Conservation (phyloP, 2,329 filamentous ascomycete genomes). For the Macrophomina pseudophaseolina region DNA sequence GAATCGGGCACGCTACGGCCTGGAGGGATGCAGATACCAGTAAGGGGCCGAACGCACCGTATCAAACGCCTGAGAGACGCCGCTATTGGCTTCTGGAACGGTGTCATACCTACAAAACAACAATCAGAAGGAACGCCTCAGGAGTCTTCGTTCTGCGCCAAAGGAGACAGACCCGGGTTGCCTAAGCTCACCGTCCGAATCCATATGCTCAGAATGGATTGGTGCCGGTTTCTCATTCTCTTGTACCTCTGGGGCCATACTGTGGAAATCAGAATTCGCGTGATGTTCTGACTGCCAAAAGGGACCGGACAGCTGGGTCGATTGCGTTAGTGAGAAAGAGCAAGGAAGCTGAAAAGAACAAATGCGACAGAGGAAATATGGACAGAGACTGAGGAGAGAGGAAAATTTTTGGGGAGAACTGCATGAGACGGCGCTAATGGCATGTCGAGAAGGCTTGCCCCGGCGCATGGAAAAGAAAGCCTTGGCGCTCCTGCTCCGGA, state of each 20-base stretch:
- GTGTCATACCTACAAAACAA: neutral
- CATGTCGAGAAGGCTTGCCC: no score
- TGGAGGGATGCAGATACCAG: neutral
- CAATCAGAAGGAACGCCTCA: neutral
- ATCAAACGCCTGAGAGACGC: neutral
- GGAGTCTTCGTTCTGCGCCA: neutral
- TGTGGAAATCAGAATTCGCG: neutral
- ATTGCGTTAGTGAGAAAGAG: neutral
- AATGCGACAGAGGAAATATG: no score
- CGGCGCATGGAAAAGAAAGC: no score
- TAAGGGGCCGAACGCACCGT: neutral
- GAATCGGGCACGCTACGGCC: neutral
- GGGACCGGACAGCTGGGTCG: neutral
- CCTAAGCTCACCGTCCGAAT: neutral
- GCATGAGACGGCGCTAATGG: no score
- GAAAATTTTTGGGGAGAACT: no score
- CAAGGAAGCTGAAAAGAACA: neutral
- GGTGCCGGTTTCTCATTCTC: neutral
- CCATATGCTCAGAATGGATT: neutral
- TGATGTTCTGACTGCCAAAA: neutral
- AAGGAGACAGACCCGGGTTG: neutral
- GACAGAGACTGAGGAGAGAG: no score
- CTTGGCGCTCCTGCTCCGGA: no score
- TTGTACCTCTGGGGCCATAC: neutral
- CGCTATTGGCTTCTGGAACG: neutral